Base-by-base conservation (phyloP, 1,139 yeast species). In the Diutina sp. region DNA sequence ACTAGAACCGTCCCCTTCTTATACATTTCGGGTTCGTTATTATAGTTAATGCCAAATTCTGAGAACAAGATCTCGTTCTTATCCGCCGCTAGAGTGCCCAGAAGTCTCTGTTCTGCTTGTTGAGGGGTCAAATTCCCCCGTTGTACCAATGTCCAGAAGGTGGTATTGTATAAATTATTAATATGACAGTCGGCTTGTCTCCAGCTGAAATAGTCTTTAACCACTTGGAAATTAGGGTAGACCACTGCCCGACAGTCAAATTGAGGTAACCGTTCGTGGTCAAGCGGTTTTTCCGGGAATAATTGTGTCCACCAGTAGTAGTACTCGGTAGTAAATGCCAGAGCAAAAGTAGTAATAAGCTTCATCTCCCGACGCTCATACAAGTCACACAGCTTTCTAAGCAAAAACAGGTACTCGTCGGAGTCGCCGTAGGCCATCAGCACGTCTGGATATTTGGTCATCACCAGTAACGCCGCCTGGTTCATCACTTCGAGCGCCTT, bases 151-250 rank as follows among this genome's bases (percentile, higher is more conserved):
- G 83, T 77, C 99, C 99, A 93, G 66, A 93, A 95, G 0, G 90
- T 75, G 0, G 99, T 95, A 66, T 93, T 93, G 73, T 91, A 95
- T 60, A 95, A 71, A 67, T 93, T 93, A 67, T 93, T 93, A 58
- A 93, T 93, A 69, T 93, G 99, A 58, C 99, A 93, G 67, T 93
- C 99, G 0, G 87, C 99, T 67, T 90, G 98, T 63, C 99, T 77
- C 99, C 99, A 95, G 57, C 87, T 73, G 61, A 95, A 80, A 66
- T 95, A 95, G 67, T 93, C 98, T 57, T 88, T 74, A 1, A 91
- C 76, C 1, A 76, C 72, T 9, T 72, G 65, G 32, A 72, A 63
- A 57, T 79, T 81, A 0, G 99, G 99, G 64, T 93, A 93, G 2
- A 83, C 72, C 12, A 93, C 95, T 1, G 95, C 95, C 54, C 99